A percentile compares a stretch with the other conserved stretches of the same genome.
phyloP scores from a whole-genome alignment of 2,329 filamentous ascomycete genomes.

The Tolypocladium cylindrosporum region DNA sequence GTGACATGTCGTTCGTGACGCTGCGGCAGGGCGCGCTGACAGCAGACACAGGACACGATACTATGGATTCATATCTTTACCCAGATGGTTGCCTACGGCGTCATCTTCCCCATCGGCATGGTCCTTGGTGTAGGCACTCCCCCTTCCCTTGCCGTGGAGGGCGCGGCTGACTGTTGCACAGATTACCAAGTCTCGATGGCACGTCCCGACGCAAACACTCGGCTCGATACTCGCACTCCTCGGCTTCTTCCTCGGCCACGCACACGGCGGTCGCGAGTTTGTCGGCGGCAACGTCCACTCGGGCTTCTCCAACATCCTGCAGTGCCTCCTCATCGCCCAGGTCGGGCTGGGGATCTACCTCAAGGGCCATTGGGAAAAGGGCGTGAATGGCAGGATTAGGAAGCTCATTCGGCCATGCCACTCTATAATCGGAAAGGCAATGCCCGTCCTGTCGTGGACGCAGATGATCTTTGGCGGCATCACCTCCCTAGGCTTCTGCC shows the following conservation, averaged over 20 bases:
- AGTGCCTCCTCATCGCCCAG: conserved; percentile 69
- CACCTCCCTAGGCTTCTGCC: conserved; percentile 83
- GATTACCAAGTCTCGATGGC: conserved; percentile 87
- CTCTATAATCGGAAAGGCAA: conserved; percentile 72
- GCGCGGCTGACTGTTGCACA: conserved; percentile 21
- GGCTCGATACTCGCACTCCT: conserved; percentile 67
- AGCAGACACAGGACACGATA: conserved; percentile 53
- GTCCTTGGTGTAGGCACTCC: conserved; percentile 67
- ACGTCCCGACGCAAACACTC: conserved; percentile 76
- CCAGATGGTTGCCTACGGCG: conserved; percentile 78
- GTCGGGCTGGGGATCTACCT: conserved; percentile 77
- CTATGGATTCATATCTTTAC: conserved; percentile 92
- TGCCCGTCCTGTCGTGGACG: conserved; percentile 80
- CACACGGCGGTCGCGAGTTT: conserved; percentile 84
- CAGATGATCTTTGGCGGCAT: conserved; percentile 97
- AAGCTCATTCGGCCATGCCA: conserved; percentile 63
- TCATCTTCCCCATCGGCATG: conserved; percentile 93
- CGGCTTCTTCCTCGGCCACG: conserved; percentile 86
- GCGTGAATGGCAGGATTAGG: conserved; percentile 70
- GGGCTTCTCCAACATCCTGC: conserved; percentile 68
- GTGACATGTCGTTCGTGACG: conserved; percentile 14
- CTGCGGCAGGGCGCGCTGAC: conserved; percentile 11
- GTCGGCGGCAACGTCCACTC: conserved; percentile 65
- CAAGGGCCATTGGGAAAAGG: conserved; percentile 78
- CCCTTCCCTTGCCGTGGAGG: not conserved